Evolutionary conservation across 306 rosid genomes (phyloP), one percentile per base, ranked within the genome.

Genomic region (Mimosa pudica): DNA sequence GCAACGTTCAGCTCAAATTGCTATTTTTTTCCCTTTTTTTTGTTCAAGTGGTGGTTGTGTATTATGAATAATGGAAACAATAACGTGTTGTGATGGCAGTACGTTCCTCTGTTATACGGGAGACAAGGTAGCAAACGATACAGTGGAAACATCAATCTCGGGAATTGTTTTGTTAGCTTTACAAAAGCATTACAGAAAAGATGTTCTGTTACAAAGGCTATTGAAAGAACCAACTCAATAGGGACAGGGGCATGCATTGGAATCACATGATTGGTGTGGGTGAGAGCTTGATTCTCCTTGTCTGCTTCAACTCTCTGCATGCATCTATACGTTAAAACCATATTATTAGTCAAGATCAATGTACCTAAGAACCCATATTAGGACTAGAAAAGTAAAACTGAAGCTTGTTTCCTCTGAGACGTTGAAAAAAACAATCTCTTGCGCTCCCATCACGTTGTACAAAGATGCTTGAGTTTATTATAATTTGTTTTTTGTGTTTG

Each of bases 121-220:
- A 76, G 86, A 84, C 89, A 89, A 66, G 77, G 87, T 13, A 78
- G 73, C 88, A 86, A 71, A 65, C 47, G 61, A 42, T 44, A 71
- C 80, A 68, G 74, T 71, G 73, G 68, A 79, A 79, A 61, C 77
- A 45, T 49, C 68, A 80, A 71, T 88, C 32, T 74, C 74, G 84
- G 82, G 76, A 88, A 80, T 82, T 87, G 91, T 71, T 73, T 46
- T 82, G 71, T 79, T 79, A 55, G 74, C 77, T 67, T 52, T 62
- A 79, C 61, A 54, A 81, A 83, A 81, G 76, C 82, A 83, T 75
- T 24, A 48, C 2, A 63, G 58, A 24, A 75, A 18, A 61, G 42
- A 54, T 77, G 66, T 77, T 83, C 35, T 62, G 77, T 54, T 51
- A 7, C 46, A 80, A 17, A 58, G 18, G 77, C 33, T 18, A 52